Base-by-base conservation (phyloP, 495 filamentous ascomycete genomes). In the Podospora fimiseda region DNA sequence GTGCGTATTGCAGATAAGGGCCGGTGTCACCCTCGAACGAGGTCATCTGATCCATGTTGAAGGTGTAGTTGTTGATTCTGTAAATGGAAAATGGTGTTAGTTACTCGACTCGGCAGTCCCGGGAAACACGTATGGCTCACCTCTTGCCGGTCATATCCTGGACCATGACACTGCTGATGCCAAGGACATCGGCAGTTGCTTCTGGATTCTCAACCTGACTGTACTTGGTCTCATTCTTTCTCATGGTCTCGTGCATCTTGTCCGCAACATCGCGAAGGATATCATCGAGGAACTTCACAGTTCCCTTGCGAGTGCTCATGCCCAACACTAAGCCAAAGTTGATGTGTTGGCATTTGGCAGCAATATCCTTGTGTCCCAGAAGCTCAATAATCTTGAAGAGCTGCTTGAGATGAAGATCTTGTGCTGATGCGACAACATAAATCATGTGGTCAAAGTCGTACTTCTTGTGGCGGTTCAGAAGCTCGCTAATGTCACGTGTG, bases 1-100 rank as follows among this genome's bases (percentile, higher is more conserved):
- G 82, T 14, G 83, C 81, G 48, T 87, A 86, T 68, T 86, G 83
- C 18, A 87, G 73, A 57, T 87, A 85, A 43, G 82, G 83, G 13
- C 83, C 83, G 1, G 83, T 86, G 52, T 86, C 83, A 43, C 83
- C 81, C 62, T 87, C 83, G 54, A 86, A 86, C 20, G 82, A 82
- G 1, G 81, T 84, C 82, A 86, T 86, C 18, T 74, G 68, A 9
- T 78, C 76, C 65, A 83, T 76, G 62, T 84, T 76, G 66, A 84
- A 86, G 30, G 66, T 69, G 67, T 86, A 85, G 62, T 81, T 79
- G 60, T 81, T 83, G 55, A 80, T 78, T 55, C 80, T 82, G 48
- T 1, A 6, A 60, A 21, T n/a, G 13, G 2, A 20, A 21, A 3
- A 27, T 9, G 50, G 19, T 9, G 5, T 51, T 8, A 49, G 20